Evolutionary conservation across 2,329 filamentous ascomycete species (phyloP).

Genomic region (Triangularia verruculosa): DNA sequence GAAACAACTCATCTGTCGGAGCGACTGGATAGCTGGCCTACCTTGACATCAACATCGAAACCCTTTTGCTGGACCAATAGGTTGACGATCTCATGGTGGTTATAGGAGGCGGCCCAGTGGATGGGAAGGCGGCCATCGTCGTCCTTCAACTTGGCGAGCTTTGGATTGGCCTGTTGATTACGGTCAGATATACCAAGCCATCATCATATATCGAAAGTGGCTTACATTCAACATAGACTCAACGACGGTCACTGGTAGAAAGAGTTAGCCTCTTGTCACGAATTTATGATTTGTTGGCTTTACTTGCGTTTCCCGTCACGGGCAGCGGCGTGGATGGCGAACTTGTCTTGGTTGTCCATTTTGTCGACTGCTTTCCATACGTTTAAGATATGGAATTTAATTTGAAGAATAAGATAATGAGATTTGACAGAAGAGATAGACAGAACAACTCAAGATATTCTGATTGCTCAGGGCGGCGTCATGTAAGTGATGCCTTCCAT

Average conservation of each 20-base stretch:
- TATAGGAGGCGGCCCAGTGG: conserved; percentile 91
- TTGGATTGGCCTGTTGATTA: conserved; percentile 65
- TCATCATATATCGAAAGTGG: conserved; percentile 5
- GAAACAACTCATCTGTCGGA: neutral
- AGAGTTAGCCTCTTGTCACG: neutral
- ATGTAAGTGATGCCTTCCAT: conserved; percentile 33
- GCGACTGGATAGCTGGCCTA: conserved; percentile 33
- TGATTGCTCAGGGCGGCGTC: conserved; percentile 16
- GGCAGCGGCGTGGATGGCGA: conserved; percentile 81
- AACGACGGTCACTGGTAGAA: conserved; percentile 57
- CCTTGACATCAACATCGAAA: conserved; percentile 82
- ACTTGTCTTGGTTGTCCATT: conserved; percentile 55
- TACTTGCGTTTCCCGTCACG: conserved; percentile 76
- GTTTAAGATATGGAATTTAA: neutral
- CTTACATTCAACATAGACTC: conserved; percentile 71
- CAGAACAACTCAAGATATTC: neutral
- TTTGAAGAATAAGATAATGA: neutral
- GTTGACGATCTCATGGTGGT: conserved; percentile 70
- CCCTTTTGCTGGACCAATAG: conserved; percentile 66
- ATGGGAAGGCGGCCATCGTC: conserved; percentile 86
- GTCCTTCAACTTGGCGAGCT: conserved; percentile 69
- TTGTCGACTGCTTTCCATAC: neutral
- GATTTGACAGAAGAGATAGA: neutral
- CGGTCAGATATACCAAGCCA: neutral
- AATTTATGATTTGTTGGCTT: conserved; percentile 1